phyloP scores from a whole-genome alignment of 2,329 filamentous ascomycete genomes.

The Xylariaceae sp. region DNA sequence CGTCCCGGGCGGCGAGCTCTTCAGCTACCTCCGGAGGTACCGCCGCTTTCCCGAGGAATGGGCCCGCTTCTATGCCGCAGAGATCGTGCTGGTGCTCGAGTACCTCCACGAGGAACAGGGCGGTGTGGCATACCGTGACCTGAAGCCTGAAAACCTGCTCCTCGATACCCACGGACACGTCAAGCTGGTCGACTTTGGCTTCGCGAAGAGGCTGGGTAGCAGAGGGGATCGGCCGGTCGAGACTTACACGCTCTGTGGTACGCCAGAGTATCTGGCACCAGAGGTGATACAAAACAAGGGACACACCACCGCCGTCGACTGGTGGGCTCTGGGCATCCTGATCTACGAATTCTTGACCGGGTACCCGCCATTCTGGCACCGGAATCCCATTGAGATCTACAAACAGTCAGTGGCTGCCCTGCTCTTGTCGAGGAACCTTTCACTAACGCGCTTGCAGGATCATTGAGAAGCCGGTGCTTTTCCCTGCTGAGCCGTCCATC shows the following conservation, averaged over 20 bases:
- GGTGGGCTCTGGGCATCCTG: conserved; percentile 80
- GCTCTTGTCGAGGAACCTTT: neutral
- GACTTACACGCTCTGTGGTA: conserved; percentile 78
- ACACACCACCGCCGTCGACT: conserved; percentile 69
- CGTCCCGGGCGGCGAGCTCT: conserved; percentile 76
- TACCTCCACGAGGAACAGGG: conserved; percentile 73
- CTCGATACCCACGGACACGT: conserved; percentile 72
- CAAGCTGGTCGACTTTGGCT: conserved; percentile 79
- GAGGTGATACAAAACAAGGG: conserved; percentile 81
- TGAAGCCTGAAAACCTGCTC: conserved; percentile 78
- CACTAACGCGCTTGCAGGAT: conserved; percentile 46
- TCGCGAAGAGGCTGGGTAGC: conserved; percentile 68
- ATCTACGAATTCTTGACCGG: conserved; percentile 81
- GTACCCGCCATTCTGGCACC: conserved; percentile 81
- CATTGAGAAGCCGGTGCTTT: conserved; percentile 68
- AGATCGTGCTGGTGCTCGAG: conserved; percentile 75
- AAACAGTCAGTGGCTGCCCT: conserved; percentile 49
- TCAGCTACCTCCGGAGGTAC: conserved; percentile 71
- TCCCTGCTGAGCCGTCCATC: conserved; percentile 59
- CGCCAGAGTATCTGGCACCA: conserved; percentile 75
- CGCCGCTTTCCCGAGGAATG: conserved; percentile 72
- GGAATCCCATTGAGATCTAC: conserved; percentile 81
- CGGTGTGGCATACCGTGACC: conserved; percentile 69
- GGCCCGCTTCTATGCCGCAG: conserved; percentile 74
- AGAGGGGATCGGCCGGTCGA: conserved; percentile 47